Conservation (phyloP, 2,329 filamentous ascomycete species). For the Ophiosphaerella korrae region DNA sequence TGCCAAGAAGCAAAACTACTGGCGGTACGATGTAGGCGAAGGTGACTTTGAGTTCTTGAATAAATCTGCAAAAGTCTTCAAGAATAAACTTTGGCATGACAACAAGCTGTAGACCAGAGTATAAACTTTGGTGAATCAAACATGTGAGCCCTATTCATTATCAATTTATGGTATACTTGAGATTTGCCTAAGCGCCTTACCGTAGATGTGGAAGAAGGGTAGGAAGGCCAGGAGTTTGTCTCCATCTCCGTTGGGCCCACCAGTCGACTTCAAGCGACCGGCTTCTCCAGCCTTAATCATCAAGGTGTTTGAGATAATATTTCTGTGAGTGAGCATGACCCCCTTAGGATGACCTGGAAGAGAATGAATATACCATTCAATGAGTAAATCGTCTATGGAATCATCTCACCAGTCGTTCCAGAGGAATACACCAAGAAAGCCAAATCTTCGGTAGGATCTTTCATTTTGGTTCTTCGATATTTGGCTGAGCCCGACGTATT, state of each 20-base stretch:
- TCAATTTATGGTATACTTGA: slow-evolving; percentile 5
- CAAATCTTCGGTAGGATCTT: slow-evolving; percentile 73
- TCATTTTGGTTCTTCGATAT: slow-evolving; percentile 62
- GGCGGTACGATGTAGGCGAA: slow-evolving; percentile 85
- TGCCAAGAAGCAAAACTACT: slow-evolving; percentile 78
- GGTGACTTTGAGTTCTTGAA: slow-evolving; percentile 76
- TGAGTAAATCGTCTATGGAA: no score
- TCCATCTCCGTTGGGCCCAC: slow-evolving; percentile 64
- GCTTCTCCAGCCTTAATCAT: slow-evolving; percentile 51
- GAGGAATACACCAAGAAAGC: slow-evolving; percentile 88
- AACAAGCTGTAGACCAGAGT: slow-evolving; percentile 68
- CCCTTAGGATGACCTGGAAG: slow-evolving; percentile 76
- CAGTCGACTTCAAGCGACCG: slow-evolving; percentile 61
- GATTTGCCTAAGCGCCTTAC: slow-evolving; percentile 48
- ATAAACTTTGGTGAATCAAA: slow-evolving; percentile 71
- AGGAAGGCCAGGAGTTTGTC: slow-evolving; percentile 80
- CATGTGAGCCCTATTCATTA: slow-evolving; percentile 65
- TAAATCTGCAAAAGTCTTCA: slow-evolving; percentile 74
- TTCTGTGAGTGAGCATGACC: slow-evolving; percentile 82
- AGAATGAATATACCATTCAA: background rate
- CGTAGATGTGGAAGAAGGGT: slow-evolving; percentile 92
- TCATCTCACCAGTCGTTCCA: slow-evolving; percentile 71
- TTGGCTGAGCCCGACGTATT: slow-evolving; percentile 65
- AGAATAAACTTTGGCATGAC: slow-evolving; percentile 84
- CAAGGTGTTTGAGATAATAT: slow-evolving; percentile 74